These are phyloP conservation scores for Colletotrichum kahawae DNA, from an alignment of 2,329 filamentous ascomycete species.

Conservation along the genomic window DNA sequence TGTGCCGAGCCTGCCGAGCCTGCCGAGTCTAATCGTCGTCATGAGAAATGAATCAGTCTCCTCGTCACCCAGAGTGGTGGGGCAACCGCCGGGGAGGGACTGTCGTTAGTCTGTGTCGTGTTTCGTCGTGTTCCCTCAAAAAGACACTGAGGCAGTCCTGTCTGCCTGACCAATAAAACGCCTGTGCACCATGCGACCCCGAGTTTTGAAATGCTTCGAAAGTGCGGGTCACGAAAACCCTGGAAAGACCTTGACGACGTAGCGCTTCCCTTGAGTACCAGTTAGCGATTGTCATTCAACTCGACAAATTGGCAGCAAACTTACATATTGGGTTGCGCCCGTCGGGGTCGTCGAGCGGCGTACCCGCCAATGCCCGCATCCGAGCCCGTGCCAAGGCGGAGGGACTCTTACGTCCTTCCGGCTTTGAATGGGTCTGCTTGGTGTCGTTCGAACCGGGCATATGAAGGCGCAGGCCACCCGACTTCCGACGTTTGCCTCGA, in stretches of 20 bases:
- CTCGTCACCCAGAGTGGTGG: background rate
- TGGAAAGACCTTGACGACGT: conserved; percentile 49
- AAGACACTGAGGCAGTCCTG: background rate
- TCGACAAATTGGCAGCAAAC: conserved; percentile 18
- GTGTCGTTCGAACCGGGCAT: background rate
- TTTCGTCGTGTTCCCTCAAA: background rate
- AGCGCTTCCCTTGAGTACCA: conserved; percentile 42
- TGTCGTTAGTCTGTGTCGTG: conserved; percentile 2
- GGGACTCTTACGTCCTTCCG: conserved; percentile 41
- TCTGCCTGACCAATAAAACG: conserved; percentile 12
- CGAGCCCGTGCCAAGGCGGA: conserved; percentile 49
- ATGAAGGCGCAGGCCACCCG: conserved; percentile 9
- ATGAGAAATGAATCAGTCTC: conserved; percentile 1
- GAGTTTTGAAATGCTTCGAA: background rate
- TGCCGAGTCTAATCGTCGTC: background rate
- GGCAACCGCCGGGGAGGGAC: background rate
- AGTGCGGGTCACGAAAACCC: conserved; percentile 30
- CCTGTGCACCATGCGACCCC: conserved; percentile 12
- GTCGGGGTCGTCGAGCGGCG: conserved; percentile 49
- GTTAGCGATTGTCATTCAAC: background rate
- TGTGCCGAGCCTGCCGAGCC: background rate
- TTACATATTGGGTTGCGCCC: conserved; percentile 43
- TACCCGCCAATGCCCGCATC: conserved; percentile 48
- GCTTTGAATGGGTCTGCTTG: background rate
- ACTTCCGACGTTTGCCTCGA: conserved; percentile 5